Conservation (phyloP, 805 yeast species). For the Schwanniomyces sp. region DNA sequence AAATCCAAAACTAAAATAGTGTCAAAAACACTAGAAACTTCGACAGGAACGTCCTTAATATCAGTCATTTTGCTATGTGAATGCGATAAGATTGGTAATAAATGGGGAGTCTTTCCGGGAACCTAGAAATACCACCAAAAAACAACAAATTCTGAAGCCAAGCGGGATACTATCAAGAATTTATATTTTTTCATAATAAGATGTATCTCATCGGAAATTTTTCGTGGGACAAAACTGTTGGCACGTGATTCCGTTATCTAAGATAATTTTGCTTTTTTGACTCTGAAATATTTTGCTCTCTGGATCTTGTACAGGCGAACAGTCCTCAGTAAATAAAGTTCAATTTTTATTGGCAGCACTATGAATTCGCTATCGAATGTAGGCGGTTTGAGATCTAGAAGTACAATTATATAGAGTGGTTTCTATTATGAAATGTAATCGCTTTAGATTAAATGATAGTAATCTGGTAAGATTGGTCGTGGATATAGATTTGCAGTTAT, state of each 20-base stretch:
- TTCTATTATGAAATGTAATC: too few relatives aligned
- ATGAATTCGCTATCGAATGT: too few relatives aligned
- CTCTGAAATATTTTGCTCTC: too few relatives aligned
- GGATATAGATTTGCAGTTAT: too few relatives aligned
- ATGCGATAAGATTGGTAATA: neutral
- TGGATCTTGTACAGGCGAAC: too few relatives aligned
- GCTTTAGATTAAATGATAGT: too few relatives aligned
- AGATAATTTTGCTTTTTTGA: too few relatives aligned
- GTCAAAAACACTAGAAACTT: constrained; percentile 89
- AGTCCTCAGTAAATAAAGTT: too few relatives aligned
- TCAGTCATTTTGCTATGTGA: constrained; percentile 2
- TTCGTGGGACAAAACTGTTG: neutral
- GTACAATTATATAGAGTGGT: too few relatives aligned
- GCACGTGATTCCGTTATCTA: neutral
- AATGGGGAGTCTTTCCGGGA: constrained; percentile 2
- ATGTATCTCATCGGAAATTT: constrained; percentile 1
- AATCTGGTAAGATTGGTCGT: too few relatives aligned
- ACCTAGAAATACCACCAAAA: neutral
- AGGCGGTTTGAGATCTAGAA: too few relatives aligned
- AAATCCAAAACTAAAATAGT: constrained; percentile 96
- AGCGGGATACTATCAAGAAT: neutral
- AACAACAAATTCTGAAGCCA: neutral
- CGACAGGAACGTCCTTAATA: constrained; percentile 39
- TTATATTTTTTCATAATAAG: neutral
- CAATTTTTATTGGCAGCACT: too few relatives aligned